phyloP scores from a whole-genome alignment of 164 flowering plant genomes.

The Magnolia sinica region DNA sequence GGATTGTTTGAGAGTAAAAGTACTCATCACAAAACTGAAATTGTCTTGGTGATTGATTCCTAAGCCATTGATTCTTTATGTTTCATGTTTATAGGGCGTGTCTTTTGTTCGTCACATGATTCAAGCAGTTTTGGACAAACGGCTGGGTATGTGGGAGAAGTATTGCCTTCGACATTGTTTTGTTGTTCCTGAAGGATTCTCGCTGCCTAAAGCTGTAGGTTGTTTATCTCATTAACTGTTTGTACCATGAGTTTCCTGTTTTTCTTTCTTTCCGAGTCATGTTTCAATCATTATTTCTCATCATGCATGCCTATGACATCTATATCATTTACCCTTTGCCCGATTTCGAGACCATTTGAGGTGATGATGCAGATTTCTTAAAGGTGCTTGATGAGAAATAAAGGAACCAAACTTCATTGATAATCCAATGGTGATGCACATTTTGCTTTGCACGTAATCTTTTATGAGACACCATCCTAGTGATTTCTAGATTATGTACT shows the following conservation, averaged over 20 bases:
- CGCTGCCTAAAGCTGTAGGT: constrained; percentile 53
- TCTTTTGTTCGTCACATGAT: constrained; percentile 33
- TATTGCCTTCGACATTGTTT: constrained; percentile 70
- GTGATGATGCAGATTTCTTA: not conserved
- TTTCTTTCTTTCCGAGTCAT: not conserved
- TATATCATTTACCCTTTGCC: not conserved
- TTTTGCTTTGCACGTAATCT: no score
- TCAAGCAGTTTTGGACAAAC: constrained; percentile 50
- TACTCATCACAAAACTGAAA: no score
- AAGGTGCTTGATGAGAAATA: not conserved
- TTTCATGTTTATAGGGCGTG: constrained; percentile 46
- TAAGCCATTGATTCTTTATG: not conserved
- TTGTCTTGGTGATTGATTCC: no score
- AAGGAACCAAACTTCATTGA: no score
- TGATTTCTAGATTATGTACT: no score
- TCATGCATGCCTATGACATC: not conserved
- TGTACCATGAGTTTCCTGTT: not conserved
- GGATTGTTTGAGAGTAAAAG: no score
- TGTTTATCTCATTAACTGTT: not conserved
- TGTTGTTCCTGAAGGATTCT: constrained; percentile 65
- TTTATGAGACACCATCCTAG: no score
- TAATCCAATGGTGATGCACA: no score
- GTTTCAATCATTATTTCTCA: not conserved
- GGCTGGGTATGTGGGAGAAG: constrained; percentile 71
- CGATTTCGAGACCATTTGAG: not conserved